Evolutionary conservation across 1,139 yeast genomes (phyloP), one percentile per base, ranked within the genome.

Genomic region (Geotrichum citri-aurantii): DNA sequence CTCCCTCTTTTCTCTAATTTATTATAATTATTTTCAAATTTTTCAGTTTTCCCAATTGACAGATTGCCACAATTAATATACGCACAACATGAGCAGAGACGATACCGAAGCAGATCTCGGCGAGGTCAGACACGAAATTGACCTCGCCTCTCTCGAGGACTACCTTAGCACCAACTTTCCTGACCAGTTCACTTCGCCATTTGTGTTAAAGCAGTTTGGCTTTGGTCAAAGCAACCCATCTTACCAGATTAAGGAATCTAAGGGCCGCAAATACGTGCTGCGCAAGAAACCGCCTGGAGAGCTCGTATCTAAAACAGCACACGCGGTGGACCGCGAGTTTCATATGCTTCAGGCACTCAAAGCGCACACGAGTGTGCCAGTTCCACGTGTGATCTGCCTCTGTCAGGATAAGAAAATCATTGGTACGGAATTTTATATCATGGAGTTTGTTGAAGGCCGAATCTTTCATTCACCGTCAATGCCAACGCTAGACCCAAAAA

Each of bases 211-310:
- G 61, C 88, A 84, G 68, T 84, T 84, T 71, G 77, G 78, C 23
- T 83, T 81, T 69, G 89, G 89, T 14, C 89, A 84, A 68, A 81
- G 86, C 3, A 84, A 84, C 67, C 89, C 88, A 17, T 83, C 88
- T 0, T 84, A 83, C 65, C 77, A 80, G 50, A 63, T 84, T 23
- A 71, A 71, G 3, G 85, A 82, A 64, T 66, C 71, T 2, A 61
- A 64, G 8, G 81, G 80, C 1, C 71, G 68, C 54, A 72, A 76
- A 52, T 79, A 76, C 61, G 88, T 84, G 1, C 74, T 84, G 58
- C 74, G 88, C 61, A 76, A 84, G 64, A 84, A 84, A 67, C 89
- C 89, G 0, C 77, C 80, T n/a, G 78, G 85, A 2, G 75, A 81
- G 61, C 73, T 84, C 59, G 80, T 83, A 23, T 80, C 85, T 31